Evolutionary conservation across 1,284 basidiomycete genomes (phyloP).

Genomic region (Microbotryum intermedium): DNA sequence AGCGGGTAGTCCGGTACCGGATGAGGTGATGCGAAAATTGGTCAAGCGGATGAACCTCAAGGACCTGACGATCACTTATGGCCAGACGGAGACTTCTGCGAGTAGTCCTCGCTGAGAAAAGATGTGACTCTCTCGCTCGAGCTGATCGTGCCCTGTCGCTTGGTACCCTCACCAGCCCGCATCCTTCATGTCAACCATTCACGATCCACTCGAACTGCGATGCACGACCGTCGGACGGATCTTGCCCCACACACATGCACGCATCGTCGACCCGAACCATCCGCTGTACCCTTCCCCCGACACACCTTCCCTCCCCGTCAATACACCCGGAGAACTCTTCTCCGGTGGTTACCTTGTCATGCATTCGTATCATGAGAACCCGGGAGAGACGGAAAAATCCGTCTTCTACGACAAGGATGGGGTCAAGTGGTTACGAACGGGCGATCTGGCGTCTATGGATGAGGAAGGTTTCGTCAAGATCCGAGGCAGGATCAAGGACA

Average conservation of each 20-base stretch:
- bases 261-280: slow-evolving; percentile 12
- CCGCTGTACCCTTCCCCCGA: slow-evolving; percentile 3
- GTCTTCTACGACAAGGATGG: slow-evolving; percentile 10
- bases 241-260: slow-evolving; percentile 13
- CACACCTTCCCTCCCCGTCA: slow-evolving; percentile 1
- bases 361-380: slow-evolving; percentile 19
- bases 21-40: slow-evolving; percentile 11
- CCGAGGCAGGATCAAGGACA: slow-evolving; percentile 21
- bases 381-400: slow-evolving; percentile 5
- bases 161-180: slow-evolving; percentile 10
- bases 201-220: neutral
- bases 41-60: slow-evolving; percentile 13
- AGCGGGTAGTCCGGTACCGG: slow-evolving; percentile 16
- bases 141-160: neutral
- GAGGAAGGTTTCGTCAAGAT: slow-evolving; percentile 16
- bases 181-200: slow-evolving; percentile 6
- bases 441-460: slow-evolving; percentile 17
- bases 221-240: slow-evolving; percentile 20
- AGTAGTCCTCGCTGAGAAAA: too few relatives aligned
- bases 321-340: slow-evolving; percentile 14
- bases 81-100: neutral
- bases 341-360: slow-evolving; percentile 14
- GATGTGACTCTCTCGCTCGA: neutral
- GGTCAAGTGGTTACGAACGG: slow-evolving; percentile 16
- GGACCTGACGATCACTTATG: slow-evolving; percentile 25